These are phyloP conservation scores for Globomyces pollinis-pini DNA, from an alignment of 192 early-diverging fungal genomes.

Conservation along the genomic window DNA sequence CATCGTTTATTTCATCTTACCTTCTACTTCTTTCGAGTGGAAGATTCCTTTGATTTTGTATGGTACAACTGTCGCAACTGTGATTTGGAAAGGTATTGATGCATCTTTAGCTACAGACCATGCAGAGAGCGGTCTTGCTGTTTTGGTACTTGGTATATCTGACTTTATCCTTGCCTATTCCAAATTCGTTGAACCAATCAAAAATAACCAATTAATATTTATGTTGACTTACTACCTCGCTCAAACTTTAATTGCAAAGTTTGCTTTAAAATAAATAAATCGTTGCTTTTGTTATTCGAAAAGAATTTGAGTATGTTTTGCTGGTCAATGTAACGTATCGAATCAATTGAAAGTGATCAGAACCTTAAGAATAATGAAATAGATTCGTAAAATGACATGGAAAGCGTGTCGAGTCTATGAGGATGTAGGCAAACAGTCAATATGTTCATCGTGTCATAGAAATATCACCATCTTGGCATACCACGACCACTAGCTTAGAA, in stretches of 20 bases:
- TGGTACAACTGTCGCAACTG: background rate
- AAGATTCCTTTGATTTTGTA: slow-evolving; percentile 6
- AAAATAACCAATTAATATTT: background rate
- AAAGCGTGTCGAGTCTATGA: too few species aligned
- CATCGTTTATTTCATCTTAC: background rate
- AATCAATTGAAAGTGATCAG: too few species aligned
- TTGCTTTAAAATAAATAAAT: slow-evolving; percentile 6
- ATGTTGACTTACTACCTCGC: slow-evolving; percentile 10
- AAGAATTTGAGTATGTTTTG: too few species aligned
- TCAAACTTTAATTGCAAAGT: slow-evolving; percentile 3
- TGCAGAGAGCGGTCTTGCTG: background rate
- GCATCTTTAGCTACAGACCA: background rate
- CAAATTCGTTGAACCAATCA: slow-evolving; percentile 1
- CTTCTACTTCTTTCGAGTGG: background rate
- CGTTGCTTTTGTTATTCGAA: too few species aligned
- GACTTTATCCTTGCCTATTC: slow-evolving; percentile 4
- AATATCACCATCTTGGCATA: too few species aligned
- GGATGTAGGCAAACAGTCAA: too few species aligned
- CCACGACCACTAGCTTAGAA: too few species aligned
- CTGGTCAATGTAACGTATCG: too few species aligned
- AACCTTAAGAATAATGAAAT: too few species aligned
- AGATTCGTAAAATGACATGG: too few species aligned
- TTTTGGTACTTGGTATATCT: background rate
- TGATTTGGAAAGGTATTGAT: slow-evolving; percentile 7
- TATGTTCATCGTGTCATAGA: too few species aligned